Conservation (phyloP, 75 land plant species). For the Selaginella moellendorffii region DNA sequence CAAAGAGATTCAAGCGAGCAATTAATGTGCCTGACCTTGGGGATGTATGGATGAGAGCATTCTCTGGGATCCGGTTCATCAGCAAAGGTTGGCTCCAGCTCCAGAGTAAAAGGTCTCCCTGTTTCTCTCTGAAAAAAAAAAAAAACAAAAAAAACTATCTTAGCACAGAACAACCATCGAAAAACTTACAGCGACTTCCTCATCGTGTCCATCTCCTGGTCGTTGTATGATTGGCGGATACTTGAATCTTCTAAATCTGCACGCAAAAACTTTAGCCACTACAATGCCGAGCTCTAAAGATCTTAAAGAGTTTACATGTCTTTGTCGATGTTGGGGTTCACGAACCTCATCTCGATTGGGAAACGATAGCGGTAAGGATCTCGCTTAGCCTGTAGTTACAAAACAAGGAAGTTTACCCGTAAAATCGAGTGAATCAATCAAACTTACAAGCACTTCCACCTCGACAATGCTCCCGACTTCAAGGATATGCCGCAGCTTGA, state of each 20-base stretch:
- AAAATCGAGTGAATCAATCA: neutral
- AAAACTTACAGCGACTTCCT: slow-evolving; percentile 55
- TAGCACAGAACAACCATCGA: slow-evolving; percentile 3
- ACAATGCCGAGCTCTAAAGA: neutral
- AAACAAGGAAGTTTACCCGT: neutral
- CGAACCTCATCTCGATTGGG: slow-evolving; percentile 92
- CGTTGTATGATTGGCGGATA: slow-evolving; percentile 80
- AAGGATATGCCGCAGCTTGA: slow-evolving; percentile 73
- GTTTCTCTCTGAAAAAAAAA: slow-evolving; percentile 53
- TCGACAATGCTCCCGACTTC: slow-evolving; percentile 89
- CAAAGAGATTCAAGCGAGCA: neutral
- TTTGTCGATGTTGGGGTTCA: slow-evolving; percentile 87
- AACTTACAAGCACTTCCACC: slow-evolving; percentile 87
- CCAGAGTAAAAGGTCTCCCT: slow-evolving; percentile 71
- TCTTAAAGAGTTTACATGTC: slow-evolving; percentile 38
- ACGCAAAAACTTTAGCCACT: neutral
- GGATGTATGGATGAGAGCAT: neutral
- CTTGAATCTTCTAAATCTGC: slow-evolving; percentile 85
- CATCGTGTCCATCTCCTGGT: slow-evolving; percentile 48
- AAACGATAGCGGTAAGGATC: slow-evolving; percentile 98
- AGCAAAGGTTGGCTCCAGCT: slow-evolving; percentile 29
- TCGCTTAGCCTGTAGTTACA: slow-evolving; percentile 69
- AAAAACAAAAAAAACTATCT: neutral
- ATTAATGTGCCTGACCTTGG: neutral
- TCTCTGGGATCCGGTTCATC: neutral